A percentile compares a stretch with the other conserved stretches of the same genome.
Conservation (phyloP, 257 asterid species). For the Knoxia roxburghii region DNA sequence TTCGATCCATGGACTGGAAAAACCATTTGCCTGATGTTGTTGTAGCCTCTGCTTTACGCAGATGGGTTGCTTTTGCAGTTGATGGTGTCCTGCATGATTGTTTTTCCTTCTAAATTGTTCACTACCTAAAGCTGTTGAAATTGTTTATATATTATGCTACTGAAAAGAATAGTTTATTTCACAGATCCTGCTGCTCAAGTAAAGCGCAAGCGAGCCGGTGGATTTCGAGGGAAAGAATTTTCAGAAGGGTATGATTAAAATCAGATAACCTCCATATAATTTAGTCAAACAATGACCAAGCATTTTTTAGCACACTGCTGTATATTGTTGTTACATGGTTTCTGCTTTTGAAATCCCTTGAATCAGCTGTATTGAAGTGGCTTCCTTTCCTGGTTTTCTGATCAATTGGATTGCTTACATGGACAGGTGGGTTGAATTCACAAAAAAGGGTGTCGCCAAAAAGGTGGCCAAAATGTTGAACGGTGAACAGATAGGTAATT, state of each 20-base stretch:
- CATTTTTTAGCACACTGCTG: not conserved
- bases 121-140: not conserved
- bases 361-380: not conserved
- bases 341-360: not conserved
- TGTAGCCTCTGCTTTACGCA: not conserved
- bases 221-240: conserved; percentile 71
- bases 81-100: not conserved
- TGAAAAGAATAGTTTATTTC: not conserved
- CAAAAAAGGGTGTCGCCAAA: conserved; percentile 75
- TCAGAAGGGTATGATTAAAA: conserved; percentile 67
- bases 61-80: not conserved
- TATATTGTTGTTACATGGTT: not conserved
- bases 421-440: conserved; percentile 90
- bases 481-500: conserved; percentile 72
- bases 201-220: conserved; percentile 63
- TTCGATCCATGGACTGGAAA: no score
- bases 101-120: not conserved
- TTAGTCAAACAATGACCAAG: not conserved
- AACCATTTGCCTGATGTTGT: not conserved
- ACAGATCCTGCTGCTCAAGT: conserved; percentile 55
- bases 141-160: conserved; percentile 1
- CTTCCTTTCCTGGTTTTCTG: not conserved
- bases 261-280: not conserved
- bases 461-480: conserved; percentile 73
- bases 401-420: not conserved